Conservation (phyloP, 768 basidiomycete genomes). For the Tulasnella sp. region DNA sequence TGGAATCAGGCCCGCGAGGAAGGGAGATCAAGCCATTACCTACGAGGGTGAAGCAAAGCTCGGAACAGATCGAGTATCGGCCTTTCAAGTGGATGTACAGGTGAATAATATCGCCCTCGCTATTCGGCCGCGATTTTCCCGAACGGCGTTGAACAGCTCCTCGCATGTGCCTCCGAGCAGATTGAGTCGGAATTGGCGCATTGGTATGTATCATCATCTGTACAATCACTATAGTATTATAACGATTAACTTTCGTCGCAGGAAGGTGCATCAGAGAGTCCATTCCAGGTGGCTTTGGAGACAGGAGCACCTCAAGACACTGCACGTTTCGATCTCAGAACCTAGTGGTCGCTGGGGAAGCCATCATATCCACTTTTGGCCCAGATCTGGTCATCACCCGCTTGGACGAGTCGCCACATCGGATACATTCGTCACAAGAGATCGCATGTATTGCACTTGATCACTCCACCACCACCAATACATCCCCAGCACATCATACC, state of each 20-base stretch:
- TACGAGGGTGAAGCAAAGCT: background rate
- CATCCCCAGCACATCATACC: constrained; percentile 16
- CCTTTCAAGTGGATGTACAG: constrained; percentile 18
- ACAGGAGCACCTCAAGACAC: background rate
- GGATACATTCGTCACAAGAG: background rate
- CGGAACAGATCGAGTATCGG: background rate
- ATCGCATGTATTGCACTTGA: constrained; percentile 64
- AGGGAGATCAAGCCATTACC: constrained; percentile 14
- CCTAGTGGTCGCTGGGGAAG: constrained; percentile 3
- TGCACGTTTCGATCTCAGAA: too few species aligned
- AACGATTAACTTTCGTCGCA: background rate
- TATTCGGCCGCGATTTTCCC: background rate
- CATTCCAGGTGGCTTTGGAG: background rate
- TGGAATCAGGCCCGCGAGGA: constrained; percentile 4
- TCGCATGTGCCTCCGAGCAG: background rate
- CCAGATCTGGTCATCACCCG: background rate
- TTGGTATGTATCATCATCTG: background rate
- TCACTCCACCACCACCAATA: constrained; percentile 47
- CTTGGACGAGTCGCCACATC: background rate
- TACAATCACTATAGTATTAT: background rate
- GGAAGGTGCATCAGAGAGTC: background rate
- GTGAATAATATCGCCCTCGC: constrained; percentile 16
- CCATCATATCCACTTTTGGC: background rate
- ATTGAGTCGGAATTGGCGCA: constrained; percentile 9
- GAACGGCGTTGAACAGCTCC: background rate